Evolutionary conservation across 768 basidiomycete species (phyloP).

Genomic region (Lentinula detonsa): DNA sequence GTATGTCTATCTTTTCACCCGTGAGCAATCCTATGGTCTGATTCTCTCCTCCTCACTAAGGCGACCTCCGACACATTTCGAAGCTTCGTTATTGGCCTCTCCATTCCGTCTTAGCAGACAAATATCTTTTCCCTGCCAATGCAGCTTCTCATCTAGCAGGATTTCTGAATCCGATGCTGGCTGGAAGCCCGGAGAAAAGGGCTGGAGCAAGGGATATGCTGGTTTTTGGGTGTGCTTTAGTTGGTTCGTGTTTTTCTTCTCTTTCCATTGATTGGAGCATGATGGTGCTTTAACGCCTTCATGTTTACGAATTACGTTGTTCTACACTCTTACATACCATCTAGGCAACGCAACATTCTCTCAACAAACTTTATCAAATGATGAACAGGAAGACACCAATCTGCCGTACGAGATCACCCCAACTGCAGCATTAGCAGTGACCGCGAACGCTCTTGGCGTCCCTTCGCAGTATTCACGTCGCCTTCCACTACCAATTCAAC

Average conservation of each 20-base stretch:
- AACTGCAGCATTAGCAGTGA: neutral
- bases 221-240: neutral
- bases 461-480: neutral
- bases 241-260: neutral
- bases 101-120: slow-evolving; percentile 79
- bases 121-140: slow-evolving; percentile 84
- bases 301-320: no score
- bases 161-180: slow-evolving; percentile 87
- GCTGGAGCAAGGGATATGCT: slow-evolving; percentile 73
- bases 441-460: neutral
- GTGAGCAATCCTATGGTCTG: neutral
- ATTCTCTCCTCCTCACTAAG: slow-evolving; percentile 16
- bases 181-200: slow-evolving; percentile 80
- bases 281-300: no score
- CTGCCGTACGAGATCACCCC: neutral
- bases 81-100: slow-evolving; percentile 93
- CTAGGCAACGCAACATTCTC: neutral
- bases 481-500: neutral
- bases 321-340: neutral
- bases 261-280: no score
- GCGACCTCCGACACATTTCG: slow-evolving; percentile 89
- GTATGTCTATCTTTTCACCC: slow-evolving; percentile 32
- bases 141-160: slow-evolving; percentile 79
- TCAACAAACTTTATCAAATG: neutral
- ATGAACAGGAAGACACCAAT: neutral